Percentiles rank a stretch among this genome's conserved stretches.
These are phyloP conservation scores for Mediolabrus comicus DNA, from an alignment of 108 stramenopile species.

Conservation along the genomic window DNA sequence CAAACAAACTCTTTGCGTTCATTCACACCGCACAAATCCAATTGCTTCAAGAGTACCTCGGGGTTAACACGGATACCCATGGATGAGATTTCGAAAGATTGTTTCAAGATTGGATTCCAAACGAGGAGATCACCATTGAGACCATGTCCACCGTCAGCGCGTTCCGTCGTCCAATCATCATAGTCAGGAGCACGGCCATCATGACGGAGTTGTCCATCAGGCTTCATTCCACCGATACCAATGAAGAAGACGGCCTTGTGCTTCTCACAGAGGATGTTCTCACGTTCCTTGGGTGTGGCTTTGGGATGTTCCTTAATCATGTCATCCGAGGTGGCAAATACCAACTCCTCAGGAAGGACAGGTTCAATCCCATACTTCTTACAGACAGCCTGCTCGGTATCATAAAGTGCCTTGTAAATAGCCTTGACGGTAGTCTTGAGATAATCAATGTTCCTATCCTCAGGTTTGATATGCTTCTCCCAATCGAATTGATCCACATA, in stretches of 20 bases:
- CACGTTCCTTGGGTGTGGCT: conserved; percentile 44
- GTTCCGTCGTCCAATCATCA: conserved; percentile 38
- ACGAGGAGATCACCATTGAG: conserved; percentile 43
- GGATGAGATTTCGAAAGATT: conserved; percentile 41
- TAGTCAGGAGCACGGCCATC: conserved; percentile 46
- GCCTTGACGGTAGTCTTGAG: conserved; percentile 32
- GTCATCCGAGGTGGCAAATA: conserved; percentile 25
- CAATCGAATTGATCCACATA: conserved; percentile 47
- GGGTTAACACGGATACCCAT: conserved; percentile 47
- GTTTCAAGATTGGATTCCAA: conserved; percentile 37
- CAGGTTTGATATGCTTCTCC: conserved; percentile 26
- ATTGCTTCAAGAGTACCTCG: conserved; percentile 25
- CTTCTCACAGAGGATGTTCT: conserved; percentile 38
- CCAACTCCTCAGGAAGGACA: conserved; percentile 17
- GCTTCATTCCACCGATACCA: conserved; percentile 41
- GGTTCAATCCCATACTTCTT: conserved; percentile 24
- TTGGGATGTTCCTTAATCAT: conserved; percentile 28
- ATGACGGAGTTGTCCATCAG: conserved; percentile 30
- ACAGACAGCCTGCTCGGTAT: conserved; percentile 29
- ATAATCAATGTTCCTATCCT: conserved; percentile 36
- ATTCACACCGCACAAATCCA: conserved; percentile 24
- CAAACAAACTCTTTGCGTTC: conserved; percentile 41
- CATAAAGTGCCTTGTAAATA: conserved; percentile 40
- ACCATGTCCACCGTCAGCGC: conserved; percentile 37
- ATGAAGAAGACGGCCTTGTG: conserved; percentile 44